Evolutionary conservation across 2,329 filamentous ascomycete species (phyloP), one percentile per base, ranked within the genome.

Genomic region (Aspergillus ibericus): DNA sequence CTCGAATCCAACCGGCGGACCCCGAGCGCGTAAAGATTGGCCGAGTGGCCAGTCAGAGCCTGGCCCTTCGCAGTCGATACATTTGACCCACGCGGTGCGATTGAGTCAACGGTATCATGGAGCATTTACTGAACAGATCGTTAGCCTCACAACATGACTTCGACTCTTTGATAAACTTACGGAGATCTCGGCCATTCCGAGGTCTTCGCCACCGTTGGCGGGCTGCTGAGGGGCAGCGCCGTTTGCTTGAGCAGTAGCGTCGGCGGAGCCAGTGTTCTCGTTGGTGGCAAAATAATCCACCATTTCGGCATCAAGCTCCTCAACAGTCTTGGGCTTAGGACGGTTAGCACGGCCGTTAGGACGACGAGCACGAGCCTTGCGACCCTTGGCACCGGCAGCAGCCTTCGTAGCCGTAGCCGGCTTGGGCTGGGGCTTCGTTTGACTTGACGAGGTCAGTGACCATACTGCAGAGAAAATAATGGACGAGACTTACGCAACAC

Each of bases 231-330:
- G 75, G 40, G 79, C 78, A 61, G 79, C 78, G 46, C 78, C 80
- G 60, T 78, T 81, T 44, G 75, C 74, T 4, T 78, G 72, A 57
- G 80, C 79, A 60, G 74, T 77, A 42, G 69, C 72, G 54, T 77
- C 77, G 12, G 74, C 76, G 53, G 78, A 73, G 35, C 69, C 69
- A 25, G 67, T 64, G 32, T 70, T 71, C 53, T 72, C 75, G 65
- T 80, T 78, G 29, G 75, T 73, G 74, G 56, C 47, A 40, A 96
- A 98, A 81, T 99, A 99, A 77, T 98, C 95, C 18, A 87, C 88
- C 95, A 99, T 99, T 77, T 99, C 95, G 4, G 91, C 92, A 75
- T 99, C 95, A 25, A 99, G 87, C 80, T 99, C 93, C 74, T 96
- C 93, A 1, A 89, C 87, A 0, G 92, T 96, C 90, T 98, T 98